Evolutionary conservation across 2,329 filamentous ascomycete species (phyloP).

Genomic region (Aureobasidium sp.): DNA sequence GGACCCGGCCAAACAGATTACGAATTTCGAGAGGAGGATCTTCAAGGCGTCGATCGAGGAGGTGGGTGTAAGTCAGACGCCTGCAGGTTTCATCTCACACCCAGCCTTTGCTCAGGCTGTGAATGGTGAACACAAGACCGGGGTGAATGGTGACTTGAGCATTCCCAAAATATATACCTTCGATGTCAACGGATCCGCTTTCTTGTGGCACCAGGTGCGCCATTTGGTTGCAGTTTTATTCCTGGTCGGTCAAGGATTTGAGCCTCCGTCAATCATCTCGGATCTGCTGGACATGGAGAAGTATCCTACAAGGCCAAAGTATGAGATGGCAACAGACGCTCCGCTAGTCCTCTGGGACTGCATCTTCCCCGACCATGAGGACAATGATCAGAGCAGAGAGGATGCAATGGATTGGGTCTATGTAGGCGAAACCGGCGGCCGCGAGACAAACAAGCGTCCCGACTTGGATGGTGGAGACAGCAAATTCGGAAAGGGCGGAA

Average conservation of each 20-base stretch:
- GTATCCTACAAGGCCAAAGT: conserved; percentile 70
- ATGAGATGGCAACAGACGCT: conserved; percentile 82
- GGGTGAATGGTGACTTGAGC: neutral
- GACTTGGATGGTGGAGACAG: conserved; percentile 38
- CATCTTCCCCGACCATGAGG: conserved; percentile 51
- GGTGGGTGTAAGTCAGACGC: conserved; percentile 39
- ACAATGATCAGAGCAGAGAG: conserved; percentile 31
- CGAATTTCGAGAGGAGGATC: conserved; percentile 71
- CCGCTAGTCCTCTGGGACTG: conserved; percentile 96
- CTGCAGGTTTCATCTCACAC: conserved; percentile 48
- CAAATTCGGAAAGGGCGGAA: conserved; percentile 56
- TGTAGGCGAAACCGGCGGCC: conserved; percentile 55
- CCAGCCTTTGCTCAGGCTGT: conserved; percentile 37
- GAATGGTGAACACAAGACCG: neutral
- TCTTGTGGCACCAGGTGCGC: conserved; percentile 96
- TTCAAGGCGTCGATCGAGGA: conserved; percentile 72
- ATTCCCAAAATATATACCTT: conserved; percentile 74
- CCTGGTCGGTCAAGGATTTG: conserved; percentile 79
- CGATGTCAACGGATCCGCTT: conserved; percentile 80
- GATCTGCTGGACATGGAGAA: conserved; percentile 64
- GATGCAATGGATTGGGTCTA: conserved; percentile 72
- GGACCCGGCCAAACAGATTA: conserved; percentile 81
- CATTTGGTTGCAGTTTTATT: conserved; percentile 93
- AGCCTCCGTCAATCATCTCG: conserved; percentile 63
- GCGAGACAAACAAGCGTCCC: conserved; percentile 23